Conservation (phyloP, 768 basidiomycete genomes). For the Auricularia heimuer region DNA sequence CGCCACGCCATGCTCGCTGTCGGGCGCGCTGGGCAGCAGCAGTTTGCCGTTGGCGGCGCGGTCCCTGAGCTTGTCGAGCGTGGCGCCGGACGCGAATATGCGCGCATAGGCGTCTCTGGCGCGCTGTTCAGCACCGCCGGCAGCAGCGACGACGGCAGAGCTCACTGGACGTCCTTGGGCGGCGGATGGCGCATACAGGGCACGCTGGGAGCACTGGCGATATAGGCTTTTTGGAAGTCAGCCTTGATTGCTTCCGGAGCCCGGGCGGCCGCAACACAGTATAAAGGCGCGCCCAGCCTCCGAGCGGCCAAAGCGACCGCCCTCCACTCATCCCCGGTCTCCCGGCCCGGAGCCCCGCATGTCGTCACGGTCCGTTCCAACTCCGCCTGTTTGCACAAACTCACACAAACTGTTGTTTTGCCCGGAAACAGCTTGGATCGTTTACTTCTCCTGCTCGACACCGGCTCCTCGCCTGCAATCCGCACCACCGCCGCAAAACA, state of each 20-base stretch:
- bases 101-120: background rate
- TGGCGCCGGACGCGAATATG: background rate
- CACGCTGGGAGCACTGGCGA: no score
- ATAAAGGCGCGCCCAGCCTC: no score
- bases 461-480: slow-evolving; percentile 83
- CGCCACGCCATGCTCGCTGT: slow-evolving; percentile 33
- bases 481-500: slow-evolving; percentile 95
- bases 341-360: background rate
- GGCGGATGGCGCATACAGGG: background rate
- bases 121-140: background rate
- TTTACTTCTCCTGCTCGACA: slow-evolving; percentile 89
- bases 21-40: background rate
- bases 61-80: background rate
- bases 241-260: background rate
- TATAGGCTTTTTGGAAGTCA: no score
- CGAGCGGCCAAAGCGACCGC: no score
- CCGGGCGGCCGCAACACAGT: no score
- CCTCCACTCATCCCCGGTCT: background rate
- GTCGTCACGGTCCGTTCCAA: background rate
- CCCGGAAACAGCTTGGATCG: slow-evolving; percentile 70
- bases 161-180: background rate
- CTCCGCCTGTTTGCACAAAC: background rate
- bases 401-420: background rate
- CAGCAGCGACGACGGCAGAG: background rate
- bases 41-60: slow-evolving; percentile 1